Evolutionary conservation across 495 filamentous ascomycete genomes (phyloP).

Genomic region (Aspergillus nidulans): DNA sequence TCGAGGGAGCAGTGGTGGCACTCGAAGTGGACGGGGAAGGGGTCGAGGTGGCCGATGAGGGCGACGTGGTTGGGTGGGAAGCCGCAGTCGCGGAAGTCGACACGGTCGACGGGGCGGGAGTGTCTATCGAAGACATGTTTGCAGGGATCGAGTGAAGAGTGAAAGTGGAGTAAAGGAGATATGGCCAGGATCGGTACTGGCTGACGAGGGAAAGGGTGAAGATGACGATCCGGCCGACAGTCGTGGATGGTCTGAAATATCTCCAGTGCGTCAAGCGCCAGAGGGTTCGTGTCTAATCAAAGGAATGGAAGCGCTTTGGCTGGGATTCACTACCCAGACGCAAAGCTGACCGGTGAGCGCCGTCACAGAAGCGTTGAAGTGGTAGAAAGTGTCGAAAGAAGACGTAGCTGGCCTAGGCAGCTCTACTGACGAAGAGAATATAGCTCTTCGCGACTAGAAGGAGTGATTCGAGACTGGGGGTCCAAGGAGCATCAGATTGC

Average conservation of each 20-base stretch:
- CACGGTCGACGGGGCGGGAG: constrained; percentile 29
- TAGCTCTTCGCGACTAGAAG: constrained; percentile 13
- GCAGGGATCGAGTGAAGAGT: constrained; percentile 18
- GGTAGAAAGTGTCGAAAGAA: constrained; percentile 15
- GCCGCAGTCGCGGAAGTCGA: constrained; percentile 21
- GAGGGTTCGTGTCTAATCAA: constrained; percentile 23
- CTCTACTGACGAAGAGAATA: constrained; percentile 21
- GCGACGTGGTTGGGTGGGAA: constrained; percentile 25
- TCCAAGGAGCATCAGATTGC: constrained; percentile 15
- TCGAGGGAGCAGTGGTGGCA: constrained; percentile 43
- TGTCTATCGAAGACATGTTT: constrained; percentile 43
- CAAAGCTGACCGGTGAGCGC: constrained; percentile 33
- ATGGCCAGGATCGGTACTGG: constrained; percentile 14
- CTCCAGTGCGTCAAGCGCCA: constrained; percentile 44
- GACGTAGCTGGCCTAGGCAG: constrained; percentile 41
- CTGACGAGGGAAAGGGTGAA: constrained; percentile 13
- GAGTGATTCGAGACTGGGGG: neutral
- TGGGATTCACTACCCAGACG: constrained; percentile 21
- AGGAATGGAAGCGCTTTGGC: constrained; percentile 32
- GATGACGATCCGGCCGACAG: constrained; percentile 41
- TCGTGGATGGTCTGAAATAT: constrained; percentile 22
- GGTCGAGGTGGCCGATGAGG: constrained; percentile 37
- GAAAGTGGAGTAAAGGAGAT: constrained; percentile 12
- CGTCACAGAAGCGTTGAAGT: constrained; percentile 42
- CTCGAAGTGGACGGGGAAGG: constrained; percentile 47